Evolutionary conservation across 2,329 filamentous ascomycete genomes (phyloP), one percentile per base, ranked within the genome.

Genomic region (Exophiala sp.): DNA sequence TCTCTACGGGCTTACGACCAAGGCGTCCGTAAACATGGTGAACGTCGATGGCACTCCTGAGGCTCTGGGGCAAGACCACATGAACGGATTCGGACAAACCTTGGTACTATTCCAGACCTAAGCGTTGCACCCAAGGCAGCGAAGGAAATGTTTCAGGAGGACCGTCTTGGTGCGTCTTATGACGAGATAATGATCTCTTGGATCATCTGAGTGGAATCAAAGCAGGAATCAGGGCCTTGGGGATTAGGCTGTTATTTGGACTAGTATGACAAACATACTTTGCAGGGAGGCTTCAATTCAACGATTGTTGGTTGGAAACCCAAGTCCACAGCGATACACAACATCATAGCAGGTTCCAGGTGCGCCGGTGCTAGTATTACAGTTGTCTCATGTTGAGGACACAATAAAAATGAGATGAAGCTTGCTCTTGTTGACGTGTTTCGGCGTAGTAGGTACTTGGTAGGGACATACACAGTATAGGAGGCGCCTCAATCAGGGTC

Each of bases 1-100:
- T 58, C 66, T 90, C 30, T 86, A 79, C 56, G 86, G 79, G 6
- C 68, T 90, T 48, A 86, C 77, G 70, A 90, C 86, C 55, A 88
- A 88, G 73, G 85, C 85, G 2, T 76, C 81, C 18, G 73, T 77
- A 44, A 88, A 86, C 69, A 88, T 89, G 83, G 70, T 89, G 52
- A 82, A 77, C 1, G 64, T 83, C 14, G 71, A 85, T 58, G 81
- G 81, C 32, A 59, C 73, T 62, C 67, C 71, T 11, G 70, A 70
- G 1, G 78, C 75, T 41, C 64, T 78, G 3, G 79, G 82, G 58
- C 67, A 65, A 44, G 79, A 84, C 65, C 85, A 86, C 68, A 71
- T 78, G 48, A 83, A 81, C 66, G 81, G 74, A 59, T 86, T 82
- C 62, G 83, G 81, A 59, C 79, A 78, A 3, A 78, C 80, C 21